These are phyloP conservation scores for Neonectria neomacrospora DNA, from an alignment of 2,329 filamentous ascomycete species.

Conservation along the genomic window DNA sequence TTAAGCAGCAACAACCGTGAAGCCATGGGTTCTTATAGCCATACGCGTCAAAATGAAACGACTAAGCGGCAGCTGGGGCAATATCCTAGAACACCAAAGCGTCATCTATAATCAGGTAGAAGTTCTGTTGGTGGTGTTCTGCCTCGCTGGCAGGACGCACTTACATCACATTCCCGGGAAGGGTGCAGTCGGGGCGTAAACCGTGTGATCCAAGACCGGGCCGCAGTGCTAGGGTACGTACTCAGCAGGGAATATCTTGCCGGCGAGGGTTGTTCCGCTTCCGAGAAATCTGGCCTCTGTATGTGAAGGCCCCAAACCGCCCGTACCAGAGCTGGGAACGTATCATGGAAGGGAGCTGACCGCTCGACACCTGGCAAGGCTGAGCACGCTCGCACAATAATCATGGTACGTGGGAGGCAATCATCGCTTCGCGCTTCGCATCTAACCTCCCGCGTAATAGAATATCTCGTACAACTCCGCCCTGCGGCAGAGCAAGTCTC, in stretches of 20 bases:
- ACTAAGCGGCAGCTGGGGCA: background rate
- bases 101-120: background rate
- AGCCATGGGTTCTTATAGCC: background rate
- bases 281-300: constrained; percentile 45
- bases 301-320: constrained; percentile 28
- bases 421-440: background rate
- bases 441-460: constrained; percentile 53
- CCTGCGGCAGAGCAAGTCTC: constrained; percentile 83
- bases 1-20: background rate
- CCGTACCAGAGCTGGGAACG: constrained; percentile 17
- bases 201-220: no score
- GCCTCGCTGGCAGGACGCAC: background rate
- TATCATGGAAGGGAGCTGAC: constrained; percentile 36
- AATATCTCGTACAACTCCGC: constrained; percentile 89
- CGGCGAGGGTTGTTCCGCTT: constrained; percentile 29
- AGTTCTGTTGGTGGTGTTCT: background rate
- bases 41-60: background rate
- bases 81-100: background rate
- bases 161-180: background rate
- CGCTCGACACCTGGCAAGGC: constrained; percentile 25
- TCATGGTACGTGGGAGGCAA: constrained; percentile 33
- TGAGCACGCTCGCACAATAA: constrained; percentile 40
- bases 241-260: background rate
- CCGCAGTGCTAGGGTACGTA: background rate
- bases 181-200: no score